Evolutionary conservation across 129 eudicot genomes (phyloP), one percentile per base, ranked within the genome.

Genomic region (Chrysanthemum lavandulifolium): DNA sequence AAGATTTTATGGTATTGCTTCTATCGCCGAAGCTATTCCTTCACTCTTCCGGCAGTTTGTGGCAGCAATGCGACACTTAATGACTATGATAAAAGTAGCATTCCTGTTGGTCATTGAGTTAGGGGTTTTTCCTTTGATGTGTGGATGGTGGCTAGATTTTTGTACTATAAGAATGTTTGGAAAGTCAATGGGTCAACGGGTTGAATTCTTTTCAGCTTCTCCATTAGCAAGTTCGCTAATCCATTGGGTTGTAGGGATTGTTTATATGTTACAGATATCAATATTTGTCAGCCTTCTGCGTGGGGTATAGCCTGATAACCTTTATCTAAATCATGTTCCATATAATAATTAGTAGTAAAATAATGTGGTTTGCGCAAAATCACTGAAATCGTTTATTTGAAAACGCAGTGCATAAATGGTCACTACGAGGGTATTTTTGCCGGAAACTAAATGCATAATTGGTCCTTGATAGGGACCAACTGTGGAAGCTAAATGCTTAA

Each of bases 101-200:
- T 93, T 93, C 76, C 92, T 89, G 69, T 79, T 93, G 75, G 98
- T 93, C 10, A 87, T 93, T 77, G 98, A 93, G 70, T 88, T 93
- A 12, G 96, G 98, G 15, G 96, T 93, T 63, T 93, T 93, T 73
- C 98, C 98, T 74, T 62, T 93, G 71, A 89, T 93, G 98, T 89
- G 98, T 60, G 98, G 98, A 43, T 93, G 98, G 98, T 93, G 98
- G 98, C 81, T 93, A 76, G 98, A 93, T 80, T 78, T 93, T 70
- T 89, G 98, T 80, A 93, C 98, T 19, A 78, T 89, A 73, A 85
- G 88, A 75, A 93, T 93, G 98, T 93, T 93, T 82, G 98, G 98
- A 70, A 93, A 87, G 80, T 82, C 98, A 7, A 83, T 93, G 69
- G 79, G 89, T 11, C 90, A 93, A 66, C 85, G 97, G 68, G 85